Conservation (phyloP, 768 basidiomycete genomes). For the Nidularia pulvinata region DNA sequence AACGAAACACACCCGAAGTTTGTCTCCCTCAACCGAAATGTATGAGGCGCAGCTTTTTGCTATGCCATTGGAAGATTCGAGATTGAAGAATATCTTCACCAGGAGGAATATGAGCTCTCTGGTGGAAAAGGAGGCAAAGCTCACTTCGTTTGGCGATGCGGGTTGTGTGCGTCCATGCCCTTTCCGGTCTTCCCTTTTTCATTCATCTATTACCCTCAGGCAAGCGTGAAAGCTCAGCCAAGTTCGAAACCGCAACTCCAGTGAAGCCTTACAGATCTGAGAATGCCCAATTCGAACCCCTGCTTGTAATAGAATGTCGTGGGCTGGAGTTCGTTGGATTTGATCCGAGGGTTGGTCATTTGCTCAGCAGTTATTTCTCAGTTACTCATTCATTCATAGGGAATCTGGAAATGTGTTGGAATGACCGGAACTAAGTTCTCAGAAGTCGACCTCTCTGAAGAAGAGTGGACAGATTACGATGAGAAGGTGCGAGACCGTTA, state of each 20-base stretch:
- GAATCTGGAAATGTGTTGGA: constrained; percentile 78
- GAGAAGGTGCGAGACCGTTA: constrained; percentile 64
- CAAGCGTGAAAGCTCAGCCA: constrained; percentile 82
- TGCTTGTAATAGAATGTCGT: constrained; percentile 80
- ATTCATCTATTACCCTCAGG: constrained; percentile 22
- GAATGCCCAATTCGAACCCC: constrained; percentile 58
- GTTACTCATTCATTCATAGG: constrained; percentile 37
- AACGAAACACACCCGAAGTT: constrained; percentile 74
- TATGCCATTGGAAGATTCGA: neutral
- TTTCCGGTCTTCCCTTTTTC: neutral
- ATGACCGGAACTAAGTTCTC: constrained; percentile 52
- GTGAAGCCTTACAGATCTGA: constrained; percentile 60
- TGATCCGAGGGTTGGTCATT: constrained; percentile 58
- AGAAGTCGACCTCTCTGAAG: constrained; percentile 65
- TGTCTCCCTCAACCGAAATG: constrained; percentile 71
- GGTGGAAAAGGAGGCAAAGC: constrained; percentile 69
- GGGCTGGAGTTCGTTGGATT: constrained; percentile 84
- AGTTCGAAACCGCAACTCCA: constrained; percentile 58
- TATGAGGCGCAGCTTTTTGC: constrained; percentile 22
- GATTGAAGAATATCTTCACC: neutral
- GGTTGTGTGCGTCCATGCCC: constrained; percentile 45
- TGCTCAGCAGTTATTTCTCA: neutral
- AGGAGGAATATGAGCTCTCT: constrained; percentile 71
- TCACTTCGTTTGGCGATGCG: constrained; percentile 82
- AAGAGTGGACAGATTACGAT: constrained; percentile 89